Percentiles rank a stretch among this genome's conserved stretches.
These are phyloP conservation scores for Phytophthora pinifolia DNA, from an alignment of 352 stramenopile genomes.

Conservation along the genomic window DNA sequence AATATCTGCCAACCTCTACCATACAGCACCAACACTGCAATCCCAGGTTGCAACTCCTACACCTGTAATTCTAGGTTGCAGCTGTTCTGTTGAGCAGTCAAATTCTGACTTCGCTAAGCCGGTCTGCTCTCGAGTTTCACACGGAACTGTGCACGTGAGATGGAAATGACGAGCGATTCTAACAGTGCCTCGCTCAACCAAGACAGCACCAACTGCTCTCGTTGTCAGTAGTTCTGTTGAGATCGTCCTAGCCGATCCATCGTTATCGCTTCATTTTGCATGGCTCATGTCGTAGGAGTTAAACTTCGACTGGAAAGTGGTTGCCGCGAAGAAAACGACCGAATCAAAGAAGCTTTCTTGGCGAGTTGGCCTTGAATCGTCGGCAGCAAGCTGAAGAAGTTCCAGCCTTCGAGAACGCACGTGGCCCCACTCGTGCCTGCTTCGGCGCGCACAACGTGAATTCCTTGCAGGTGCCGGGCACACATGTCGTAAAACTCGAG, in stretches of 20 bases:
- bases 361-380: slow-evolving; percentile 29
- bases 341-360: slow-evolving; percentile 34
- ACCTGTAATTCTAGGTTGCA: not conserved
- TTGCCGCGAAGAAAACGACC: slow-evolving; percentile 32
- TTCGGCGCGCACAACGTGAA: slow-evolving; percentile 56
- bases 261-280: not conserved
- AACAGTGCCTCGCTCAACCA: too few species aligned
- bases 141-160: too few species aligned
- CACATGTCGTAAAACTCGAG: slow-evolving; percentile 64
- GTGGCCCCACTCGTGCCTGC: slow-evolving; percentile 65
- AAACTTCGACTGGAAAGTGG: slow-evolving; percentile 17
- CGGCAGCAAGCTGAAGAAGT: slow-evolving; percentile 63
- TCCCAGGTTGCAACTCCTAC: not conserved
- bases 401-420: slow-evolving; percentile 62
- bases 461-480: slow-evolving; percentile 45
- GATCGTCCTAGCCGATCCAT: not conserved
- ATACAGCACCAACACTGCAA: slow-evolving; percentile 25
- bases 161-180: too few species aligned
- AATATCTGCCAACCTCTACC: too few species aligned
- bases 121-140: too few species aligned
- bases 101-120: slow-evolving; percentile 10
- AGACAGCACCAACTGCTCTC: not conserved
- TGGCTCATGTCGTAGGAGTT: not conserved
- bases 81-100: slow-evolving; percentile 25
- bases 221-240: not conserved